A percentile compares a stretch with the other conserved stretches of the same genome.
These are phyloP conservation scores for Pinus tabuliformis DNA, from an alignment of 75 land plant species.

Conservation along the genomic window DNA sequence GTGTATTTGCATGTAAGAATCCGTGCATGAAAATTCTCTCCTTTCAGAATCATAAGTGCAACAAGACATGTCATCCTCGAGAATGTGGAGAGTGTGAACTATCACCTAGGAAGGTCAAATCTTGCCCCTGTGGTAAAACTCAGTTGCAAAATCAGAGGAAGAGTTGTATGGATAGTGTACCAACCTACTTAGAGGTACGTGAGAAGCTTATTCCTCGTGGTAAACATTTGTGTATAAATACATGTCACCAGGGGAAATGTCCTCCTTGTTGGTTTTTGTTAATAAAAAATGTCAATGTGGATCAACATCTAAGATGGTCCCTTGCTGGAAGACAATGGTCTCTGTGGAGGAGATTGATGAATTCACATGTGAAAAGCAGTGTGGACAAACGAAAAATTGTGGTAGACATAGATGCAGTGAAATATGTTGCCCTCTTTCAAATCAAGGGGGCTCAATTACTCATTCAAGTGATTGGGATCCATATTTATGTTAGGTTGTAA, in stretches of 20 bases:
- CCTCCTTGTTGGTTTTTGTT: conserved; percentile 62
- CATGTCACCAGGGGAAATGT: conserved; percentile 80
- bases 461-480: conserved; percentile 54
- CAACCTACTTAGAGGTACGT: too few species aligned
- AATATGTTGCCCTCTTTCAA: conserved; percentile 70
- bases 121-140: too few species aligned
- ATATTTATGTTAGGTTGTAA: conserved; percentile 79
- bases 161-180: too few species aligned
- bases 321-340: conserved; percentile 48
- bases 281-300: conserved; percentile 86
- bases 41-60: too few species aligned
- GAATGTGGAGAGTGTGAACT: too few species aligned
- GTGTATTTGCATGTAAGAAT: too few species aligned
- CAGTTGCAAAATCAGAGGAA: too few species aligned
- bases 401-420: conserved; percentile 94
- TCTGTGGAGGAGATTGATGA: conserved; percentile 12
- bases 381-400: conserved; percentile 89
- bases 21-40: too few species aligned
- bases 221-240: conserved; percentile 27
- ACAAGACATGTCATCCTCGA: too few species aligned
- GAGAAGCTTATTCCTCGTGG: conserved; percentile 24
- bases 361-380: conserved; percentile 74
- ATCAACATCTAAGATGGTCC: conserved; percentile 59
- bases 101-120: too few species aligned
- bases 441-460: conserved; percentile 5